Base-by-base conservation (phyloP, 73 alveolate genomes). In the Symbiodinium pilosum region DNA sequence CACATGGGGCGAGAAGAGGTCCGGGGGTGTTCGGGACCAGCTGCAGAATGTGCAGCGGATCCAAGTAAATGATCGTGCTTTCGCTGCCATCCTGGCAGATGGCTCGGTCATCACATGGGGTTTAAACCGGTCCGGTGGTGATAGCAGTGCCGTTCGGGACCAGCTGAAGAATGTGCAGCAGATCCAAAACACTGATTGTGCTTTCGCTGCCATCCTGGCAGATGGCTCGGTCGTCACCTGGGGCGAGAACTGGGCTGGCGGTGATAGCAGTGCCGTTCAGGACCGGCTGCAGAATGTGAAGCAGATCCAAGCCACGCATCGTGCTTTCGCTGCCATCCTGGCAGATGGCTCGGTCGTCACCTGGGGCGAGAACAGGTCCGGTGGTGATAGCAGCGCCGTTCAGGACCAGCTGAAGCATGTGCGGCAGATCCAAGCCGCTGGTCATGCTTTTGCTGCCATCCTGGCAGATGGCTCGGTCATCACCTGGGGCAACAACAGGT, bases 251-350 rank as follows among this genome's bases (percentile, higher is more conserved):
- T 30, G 21, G 21, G 24, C 41, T 69, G 84, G 84, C 34, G 84
- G 84, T 26, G 84, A 69, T 39, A 69, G 84, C 34, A n/a, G 43
- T n/a, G 41, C 16, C 16, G 84, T 69, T 36, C 84, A n/a, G 39
- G 39, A 69, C 41, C 84, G 39, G 84, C 84, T 69, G 84, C 41
- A 5, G 30, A 6, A n/a, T 26, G 84, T 69, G 84, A 14, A 69
- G 84, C 84, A 69, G 84, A n/a, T 69, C 84, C 39, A 26, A n/a
- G 84, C 84, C 41, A n/a, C 84, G 4, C 24, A n/a, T 18, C 41
- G 16, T 69, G 84, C 84, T 6, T 69, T 69, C n/a, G 84, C 84
- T 69, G 84, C 84, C 84, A n/a, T 69, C n/a, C 84, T 26, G 30
- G 84, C 36, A 12, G 84, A 69, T 30, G 84, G 84, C 30, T 21